Base-by-base conservation (phyloP, 2,329 filamentous ascomycete genomes). In the Helminthosporium solani region DNA sequence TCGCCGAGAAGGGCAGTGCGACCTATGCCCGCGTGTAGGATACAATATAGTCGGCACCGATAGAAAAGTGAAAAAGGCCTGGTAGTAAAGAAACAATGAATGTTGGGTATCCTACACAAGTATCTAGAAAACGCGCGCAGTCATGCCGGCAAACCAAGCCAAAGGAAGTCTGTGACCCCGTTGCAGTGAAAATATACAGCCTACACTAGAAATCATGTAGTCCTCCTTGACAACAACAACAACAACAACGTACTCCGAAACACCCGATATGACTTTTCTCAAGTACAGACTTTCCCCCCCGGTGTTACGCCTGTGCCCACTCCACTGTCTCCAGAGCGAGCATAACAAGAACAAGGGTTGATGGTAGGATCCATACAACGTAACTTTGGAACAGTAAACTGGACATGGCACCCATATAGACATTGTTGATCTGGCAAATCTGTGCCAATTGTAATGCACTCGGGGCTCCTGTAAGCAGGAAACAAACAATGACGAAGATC, bases 401-500 rank as follows among this genome's bases (percentile, higher is more conserved):
- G 52, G 88, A 88, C 91, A 99, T 97, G 39, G 94, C 90, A 15
- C 86, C 84, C 77, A 97, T 92, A 70, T 90, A 99, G 8, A 99
- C 94, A 53, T 87, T 87, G 72, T 99, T 99, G 74, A 97, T 88
- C 78, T 97, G 94, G 74, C 94, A 99, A 50, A 99, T 99, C 74
- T 99, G 94, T 6, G 94, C 92, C 64, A 99, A 76, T 73, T 99
- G 94, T 54, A 99, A 78, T 20, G 94, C 94, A 53, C 87, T 95
- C 5, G 94, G 94, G 2, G 94, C 94, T 28, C 94, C 94, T 0
- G 90, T 92, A 56, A 99, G 86, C 54, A 99, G 78, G 79, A 97
- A 99, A 73, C 91, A 96, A 28, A 99, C 94, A 57, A 99, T 89
- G 57, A 99, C 85, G 70, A 99, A 99, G 61, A 99, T 99, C 8